These are phyloP conservation scores for Mallotus nudiflorus DNA, from an alignment of 345 rosid species.

Conservation along the genomic window DNA sequence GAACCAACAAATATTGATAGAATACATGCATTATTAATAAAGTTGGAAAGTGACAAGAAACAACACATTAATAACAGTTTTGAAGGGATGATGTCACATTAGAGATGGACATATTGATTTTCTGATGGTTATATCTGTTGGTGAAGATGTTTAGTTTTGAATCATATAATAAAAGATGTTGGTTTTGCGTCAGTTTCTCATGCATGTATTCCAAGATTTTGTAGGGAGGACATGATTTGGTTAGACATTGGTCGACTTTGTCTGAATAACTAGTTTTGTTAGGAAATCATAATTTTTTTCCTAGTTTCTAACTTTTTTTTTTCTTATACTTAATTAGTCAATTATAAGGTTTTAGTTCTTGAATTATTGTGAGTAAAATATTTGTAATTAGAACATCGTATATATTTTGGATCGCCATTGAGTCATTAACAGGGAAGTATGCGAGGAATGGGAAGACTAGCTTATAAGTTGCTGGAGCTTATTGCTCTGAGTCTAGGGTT, in stretches of 20 bases:
- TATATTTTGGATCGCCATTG: no score
- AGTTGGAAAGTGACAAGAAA: not conserved
- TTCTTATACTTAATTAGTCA: no score
- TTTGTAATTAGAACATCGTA: no score
- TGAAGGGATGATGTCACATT: not conserved
- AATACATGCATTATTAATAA: no score
- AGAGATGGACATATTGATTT: not conserved
- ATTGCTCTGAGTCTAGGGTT: conserved; percentile 62
- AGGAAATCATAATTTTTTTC: no score
- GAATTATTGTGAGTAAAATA: no score
- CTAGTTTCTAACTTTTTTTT: no score
- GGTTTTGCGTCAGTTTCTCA: not conserved
- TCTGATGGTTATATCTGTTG: not conserved
- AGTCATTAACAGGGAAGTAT: conserved; percentile 50
- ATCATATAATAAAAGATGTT: not conserved
- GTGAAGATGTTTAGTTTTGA: not conserved
- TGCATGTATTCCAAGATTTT: no score
- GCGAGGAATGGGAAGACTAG: conserved; percentile 50
- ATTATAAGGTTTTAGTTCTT: no score
- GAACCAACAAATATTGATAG: no score
- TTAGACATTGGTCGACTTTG: no score
- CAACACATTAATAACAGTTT: not conserved
- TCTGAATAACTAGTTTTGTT: no score
- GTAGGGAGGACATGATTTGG: not conserved
- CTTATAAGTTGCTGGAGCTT: conserved; percentile 44